Evolutionary conservation across 352 stramenopile species (phyloP).

Genomic region (Phytophthora capsici): DNA sequence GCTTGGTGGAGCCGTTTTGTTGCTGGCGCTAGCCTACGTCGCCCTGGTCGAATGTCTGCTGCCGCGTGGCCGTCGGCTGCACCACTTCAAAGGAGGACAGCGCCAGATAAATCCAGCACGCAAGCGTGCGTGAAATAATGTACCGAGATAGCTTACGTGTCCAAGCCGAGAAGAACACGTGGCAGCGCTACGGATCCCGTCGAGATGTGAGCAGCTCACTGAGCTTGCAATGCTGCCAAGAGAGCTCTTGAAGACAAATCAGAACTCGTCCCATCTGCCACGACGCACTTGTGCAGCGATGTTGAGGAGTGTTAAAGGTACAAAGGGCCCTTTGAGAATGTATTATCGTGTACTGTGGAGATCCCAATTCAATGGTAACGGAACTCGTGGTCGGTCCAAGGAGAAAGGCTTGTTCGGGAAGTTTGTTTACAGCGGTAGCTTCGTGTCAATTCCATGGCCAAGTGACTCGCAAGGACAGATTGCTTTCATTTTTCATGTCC

Average conservation of each 20-base stretch:
- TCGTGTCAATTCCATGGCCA: too few relatives aligned
- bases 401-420: too few relatives aligned
- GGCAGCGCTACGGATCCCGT: not conserved
- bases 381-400: too few relatives aligned
- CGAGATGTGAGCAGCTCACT: too few relatives aligned
- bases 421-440: too few relatives aligned
- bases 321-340: too few relatives aligned
- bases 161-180: slow-evolving; percentile 1
- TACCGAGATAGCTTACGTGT: too few relatives aligned
- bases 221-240: not conserved
- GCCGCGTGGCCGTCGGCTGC: slow-evolving; percentile 37
- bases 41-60: slow-evolving; percentile 55
- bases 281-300: not conserved
- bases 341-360: too few relatives aligned
- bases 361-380: not conserved
- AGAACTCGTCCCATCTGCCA: not conserved
- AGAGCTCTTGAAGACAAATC: not conserved
- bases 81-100: slow-evolving; percentile 1
- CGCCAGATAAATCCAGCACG: slow-evolving; percentile 16
- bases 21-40: slow-evolving; percentile 46
- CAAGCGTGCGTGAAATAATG: slow-evolving; percentile 14
- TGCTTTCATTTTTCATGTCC: too few relatives aligned
- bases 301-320: not conserved
- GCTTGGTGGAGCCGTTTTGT: slow-evolving; percentile 39
- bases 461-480: too few relatives aligned